A percentile compares a stretch with the other conserved stretches of the same genome.
Evolutionary conservation across 768 basidiomycete genomes (phyloP).

Genomic region (Candolleomyces aberdarensis): DNA sequence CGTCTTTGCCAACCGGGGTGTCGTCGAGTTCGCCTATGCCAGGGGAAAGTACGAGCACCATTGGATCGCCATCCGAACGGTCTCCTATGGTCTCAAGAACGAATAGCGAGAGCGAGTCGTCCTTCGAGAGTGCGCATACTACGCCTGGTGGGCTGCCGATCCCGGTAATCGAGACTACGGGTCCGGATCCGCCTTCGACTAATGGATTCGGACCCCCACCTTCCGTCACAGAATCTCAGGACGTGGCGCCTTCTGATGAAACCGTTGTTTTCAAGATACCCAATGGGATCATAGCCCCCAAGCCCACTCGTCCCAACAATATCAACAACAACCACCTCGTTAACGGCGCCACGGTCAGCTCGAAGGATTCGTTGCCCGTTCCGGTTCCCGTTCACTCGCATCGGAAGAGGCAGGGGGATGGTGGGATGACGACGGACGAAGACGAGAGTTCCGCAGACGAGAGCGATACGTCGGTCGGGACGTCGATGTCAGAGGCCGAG

Average conservation of each 20-base stretch:
- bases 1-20: conserved; percentile 34
- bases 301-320: neutral
- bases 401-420: conserved; percentile 2
- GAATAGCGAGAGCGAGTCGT: neutral
- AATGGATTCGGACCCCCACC: neutral
- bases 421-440: conserved; percentile 16
- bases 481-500: conserved; percentile 21
- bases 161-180: conserved; percentile 49
- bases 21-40: conserved; percentile 17
- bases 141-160: conserved; percentile 45
- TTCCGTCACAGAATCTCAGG: conserved; percentile 9
- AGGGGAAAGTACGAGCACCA: neutral
- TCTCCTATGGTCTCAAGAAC: neutral
- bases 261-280: neutral
- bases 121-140: neutral
- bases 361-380: conserved; percentile 21
- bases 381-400: conserved; percentile 12
- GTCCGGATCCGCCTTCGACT: neutral
- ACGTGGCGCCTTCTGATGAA: neutral
- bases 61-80: neutral
- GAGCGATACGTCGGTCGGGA: conserved; percentile 37
- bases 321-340: neutral
- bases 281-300: conserved; percentile 2
- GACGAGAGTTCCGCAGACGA: conserved; percentile 42
- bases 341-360: conserved; percentile 7